phyloP scores from a whole-genome alignment of 306 rosid species.

The Vigna nakashimae region DNA sequence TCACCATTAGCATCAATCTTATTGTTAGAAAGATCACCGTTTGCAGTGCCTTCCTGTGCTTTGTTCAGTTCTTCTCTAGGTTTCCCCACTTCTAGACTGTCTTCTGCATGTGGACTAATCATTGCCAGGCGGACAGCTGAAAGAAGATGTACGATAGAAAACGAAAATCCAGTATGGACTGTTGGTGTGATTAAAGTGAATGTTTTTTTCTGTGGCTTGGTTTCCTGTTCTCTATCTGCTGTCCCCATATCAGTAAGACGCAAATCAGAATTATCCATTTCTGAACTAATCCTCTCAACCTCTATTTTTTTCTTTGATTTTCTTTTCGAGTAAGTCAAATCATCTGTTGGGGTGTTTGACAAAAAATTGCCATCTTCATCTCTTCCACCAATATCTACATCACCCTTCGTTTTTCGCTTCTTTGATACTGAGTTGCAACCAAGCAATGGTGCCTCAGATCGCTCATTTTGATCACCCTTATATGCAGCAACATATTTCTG shows the following conservation, averaged over 20 bases:
- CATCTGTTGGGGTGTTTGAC: conserved; percentile 52
- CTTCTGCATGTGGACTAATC: conserved; percentile 76
- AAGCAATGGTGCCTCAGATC: conserved; percentile 70
- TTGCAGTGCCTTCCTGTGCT: conserved; percentile 52
- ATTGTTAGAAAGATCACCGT: conserved; percentile 54
- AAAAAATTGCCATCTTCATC: conserved; percentile 58
- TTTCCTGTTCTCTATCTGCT: conserved; percentile 76
- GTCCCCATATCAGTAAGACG: conserved; percentile 58
- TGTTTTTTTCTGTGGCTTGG: conserved; percentile 82
- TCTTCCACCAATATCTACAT: conserved; percentile 53
- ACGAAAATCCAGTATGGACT: conserved; percentile 92
- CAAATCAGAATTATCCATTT: conserved; percentile 67
- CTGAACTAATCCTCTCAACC: conserved; percentile 61
- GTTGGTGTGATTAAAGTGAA: conserved; percentile 90
- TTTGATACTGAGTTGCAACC: conserved; percentile 68
- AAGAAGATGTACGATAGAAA: conserved; percentile 92
- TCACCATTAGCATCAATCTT: conserved; percentile 55
- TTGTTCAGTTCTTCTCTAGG: conserved; percentile 59
- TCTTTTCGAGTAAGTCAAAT: conserved; percentile 60
- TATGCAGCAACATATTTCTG: conserved; percentile 54
- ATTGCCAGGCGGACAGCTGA: conserved; percentile 95
- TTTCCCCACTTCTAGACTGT: conserved; percentile 60
- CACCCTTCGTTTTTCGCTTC: conserved; percentile 77
- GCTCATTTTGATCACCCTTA: conserved; percentile 55
- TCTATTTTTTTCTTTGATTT: conserved; percentile 77